Evolutionary conservation across 225 moss, liverwort and hornwort species (phyloP).

Genomic region (Polytrichum formosum): DNA sequence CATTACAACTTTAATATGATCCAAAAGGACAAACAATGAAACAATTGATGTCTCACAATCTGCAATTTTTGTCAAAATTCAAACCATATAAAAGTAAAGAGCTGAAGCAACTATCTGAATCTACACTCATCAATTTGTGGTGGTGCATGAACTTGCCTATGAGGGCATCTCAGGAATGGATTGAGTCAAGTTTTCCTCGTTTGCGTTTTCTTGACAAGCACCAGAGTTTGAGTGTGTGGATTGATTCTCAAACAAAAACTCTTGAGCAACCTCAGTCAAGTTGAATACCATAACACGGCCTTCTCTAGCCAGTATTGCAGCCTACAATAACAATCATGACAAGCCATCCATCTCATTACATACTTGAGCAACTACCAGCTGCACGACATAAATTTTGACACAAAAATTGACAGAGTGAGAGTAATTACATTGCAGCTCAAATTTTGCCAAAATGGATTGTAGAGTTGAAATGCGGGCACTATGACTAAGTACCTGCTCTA

Average conservation of each 20-base stretch:
- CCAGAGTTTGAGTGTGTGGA: constrained; percentile 19
- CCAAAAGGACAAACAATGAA: too few species aligned
- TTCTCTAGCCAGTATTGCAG: constrained; percentile 72
- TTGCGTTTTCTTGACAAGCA: constrained; percentile 21
- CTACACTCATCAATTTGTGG: neutral
- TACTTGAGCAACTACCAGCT: too few species aligned
- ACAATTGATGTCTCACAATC: too few species aligned
- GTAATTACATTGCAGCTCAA: too few species aligned
- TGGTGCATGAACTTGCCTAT: constrained; percentile 28
- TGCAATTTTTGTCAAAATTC: too few species aligned
- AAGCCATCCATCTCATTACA: too few species aligned
- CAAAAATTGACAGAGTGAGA: too few species aligned
- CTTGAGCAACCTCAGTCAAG: constrained; percentile 76
- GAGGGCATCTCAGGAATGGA: constrained; percentile 22
- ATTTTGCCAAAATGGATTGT: too few species aligned
- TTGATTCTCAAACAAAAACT: constrained; percentile 67
- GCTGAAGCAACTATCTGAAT: constrained; percentile 9
- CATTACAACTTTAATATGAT: too few species aligned
- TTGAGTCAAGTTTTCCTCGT: constrained; percentile 28
- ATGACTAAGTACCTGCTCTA: constrained; percentile 54
- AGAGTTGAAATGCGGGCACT: neutral
- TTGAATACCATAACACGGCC: constrained; percentile 84
- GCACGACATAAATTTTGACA: too few species aligned
- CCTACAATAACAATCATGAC: constrained; percentile 23
- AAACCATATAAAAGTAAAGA: too few species aligned